Percentiles rank a stretch among this genome's conserved stretches.
Evolutionary conservation across 768 basidiomycete genomes (phyloP).

Genomic region (Terana coerulea): DNA sequence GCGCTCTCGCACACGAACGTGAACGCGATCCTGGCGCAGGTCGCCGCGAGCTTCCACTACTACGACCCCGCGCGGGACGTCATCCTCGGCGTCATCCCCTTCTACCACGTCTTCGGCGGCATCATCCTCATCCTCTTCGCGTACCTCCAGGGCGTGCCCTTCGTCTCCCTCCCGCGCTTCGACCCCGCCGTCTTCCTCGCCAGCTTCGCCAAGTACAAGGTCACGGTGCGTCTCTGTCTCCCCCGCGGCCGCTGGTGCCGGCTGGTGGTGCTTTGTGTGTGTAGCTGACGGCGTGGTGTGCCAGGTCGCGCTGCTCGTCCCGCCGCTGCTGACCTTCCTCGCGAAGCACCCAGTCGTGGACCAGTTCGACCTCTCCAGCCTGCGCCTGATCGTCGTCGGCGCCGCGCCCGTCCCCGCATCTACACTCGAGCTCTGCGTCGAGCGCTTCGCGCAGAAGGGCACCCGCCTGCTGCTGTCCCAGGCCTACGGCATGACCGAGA

Average conservation of each 20-base stretch:
- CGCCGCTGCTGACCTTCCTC: conserved; percentile 78
- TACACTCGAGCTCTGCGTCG: conserved; percentile 46
- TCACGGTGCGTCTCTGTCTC: conserved; percentile 31
- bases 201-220: conserved; percentile 58
- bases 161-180: conserved; percentile 59
- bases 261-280: not conserved
- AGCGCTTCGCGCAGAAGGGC: conserved; percentile 37
- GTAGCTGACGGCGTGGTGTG: not conserved
- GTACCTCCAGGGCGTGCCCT: conserved; percentile 22
- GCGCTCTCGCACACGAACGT: conserved; percentile 49
- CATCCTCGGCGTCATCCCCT: conserved; percentile 62
- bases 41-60: conserved; percentile 32
- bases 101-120: conserved; percentile 45
- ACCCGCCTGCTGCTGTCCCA: conserved; percentile 42
- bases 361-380: conserved; percentile 59
- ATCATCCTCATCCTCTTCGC: conserved; percentile 47
- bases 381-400: conserved; percentile 48
- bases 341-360: conserved; percentile 51
- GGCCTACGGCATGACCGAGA: conserved; percentile 80
- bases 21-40: conserved; percentile 45
- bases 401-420: conserved; percentile 76
- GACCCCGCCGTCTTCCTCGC: conserved; percentile 65
- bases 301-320: conserved; percentile 44
- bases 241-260: no score
- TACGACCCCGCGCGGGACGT: conserved; percentile 34